Percentiles rank a stretch among this genome's conserved stretches.
phyloP scores from a whole-genome alignment of 176 grass and related monocot species.

The Eragrostis curvula region DNA sequence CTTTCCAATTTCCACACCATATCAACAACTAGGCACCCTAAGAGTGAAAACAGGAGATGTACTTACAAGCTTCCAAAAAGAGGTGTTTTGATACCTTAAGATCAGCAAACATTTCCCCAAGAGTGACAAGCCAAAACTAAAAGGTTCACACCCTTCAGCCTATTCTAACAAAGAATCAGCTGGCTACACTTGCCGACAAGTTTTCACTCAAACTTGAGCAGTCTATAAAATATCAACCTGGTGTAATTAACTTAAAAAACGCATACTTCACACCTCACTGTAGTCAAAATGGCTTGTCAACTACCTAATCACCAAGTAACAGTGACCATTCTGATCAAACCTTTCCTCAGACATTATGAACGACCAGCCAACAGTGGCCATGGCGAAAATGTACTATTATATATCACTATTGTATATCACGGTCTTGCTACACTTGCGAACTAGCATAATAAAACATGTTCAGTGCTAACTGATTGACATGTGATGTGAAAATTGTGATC shows the following conservation, averaged over 20 bases:
- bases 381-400: neutral
- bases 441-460: neutral
- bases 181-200: neutral
- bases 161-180: neutral
- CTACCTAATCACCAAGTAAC: neutral
- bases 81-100: neutral
- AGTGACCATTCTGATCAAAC: neutral
- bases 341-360: neutral
- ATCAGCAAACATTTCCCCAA: neutral
- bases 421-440: neutral
- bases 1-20: no score
- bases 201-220: neutral
- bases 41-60: neutral
- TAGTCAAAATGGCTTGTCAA: neutral
- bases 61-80: constrained; percentile 6
- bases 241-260: neutral
- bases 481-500: neutral
- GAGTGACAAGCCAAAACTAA: neutral
- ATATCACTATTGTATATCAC: neutral
- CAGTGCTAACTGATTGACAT: neutral
- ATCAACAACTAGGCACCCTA: neutral
- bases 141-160: neutral
- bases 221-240: neutral
- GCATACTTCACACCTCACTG: neutral
- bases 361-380: neutral